A percentile compares a stretch with the other conserved stretches of the same genome.
Conservation (phyloP, 2,329 filamentous ascomycete genomes). For the Simplicillium sp. region DNA sequence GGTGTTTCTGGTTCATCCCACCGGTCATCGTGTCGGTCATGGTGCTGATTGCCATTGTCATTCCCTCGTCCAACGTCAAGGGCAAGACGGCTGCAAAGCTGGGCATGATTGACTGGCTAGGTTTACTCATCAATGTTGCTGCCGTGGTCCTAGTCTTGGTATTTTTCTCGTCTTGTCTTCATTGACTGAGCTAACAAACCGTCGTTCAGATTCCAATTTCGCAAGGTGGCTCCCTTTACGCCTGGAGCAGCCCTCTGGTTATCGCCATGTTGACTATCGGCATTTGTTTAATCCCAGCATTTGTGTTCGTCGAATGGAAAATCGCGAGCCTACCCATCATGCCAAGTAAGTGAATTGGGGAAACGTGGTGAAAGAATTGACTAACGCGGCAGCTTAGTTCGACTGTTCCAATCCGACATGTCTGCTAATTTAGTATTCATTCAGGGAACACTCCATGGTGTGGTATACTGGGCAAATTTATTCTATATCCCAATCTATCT, state of each 20-base stretch:
- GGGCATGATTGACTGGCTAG: background rate
- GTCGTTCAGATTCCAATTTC: background rate
- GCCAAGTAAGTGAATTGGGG: background rate
- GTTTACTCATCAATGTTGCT: background rate
- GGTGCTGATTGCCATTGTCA: background rate
- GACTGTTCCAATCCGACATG: background rate
- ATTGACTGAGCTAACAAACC: too few relatives aligned
- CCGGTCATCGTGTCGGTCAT: background rate
- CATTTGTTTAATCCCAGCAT: background rate
- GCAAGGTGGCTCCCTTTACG: background rate
- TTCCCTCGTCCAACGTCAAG: background rate
- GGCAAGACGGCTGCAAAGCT: background rate
- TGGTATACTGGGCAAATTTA: constrained; percentile 1
- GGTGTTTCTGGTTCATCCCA: constrained; percentile 15
- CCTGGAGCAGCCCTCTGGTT: constrained; percentile 1
- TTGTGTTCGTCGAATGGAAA: constrained; percentile 1
- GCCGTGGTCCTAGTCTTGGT: background rate
- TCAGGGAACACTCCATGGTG: background rate
- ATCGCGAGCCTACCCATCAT: background rate
- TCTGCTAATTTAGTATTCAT: background rate
- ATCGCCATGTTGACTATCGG: background rate
- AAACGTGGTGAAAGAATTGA: background rate
- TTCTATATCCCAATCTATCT: constrained; percentile 1
- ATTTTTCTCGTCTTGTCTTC: background rate
- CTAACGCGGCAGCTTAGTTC: background rate